These are phyloP conservation scores for Aechmea fasciata DNA, from an alignment of 176 grass and related monocot species.

Conservation along the genomic window DNA sequence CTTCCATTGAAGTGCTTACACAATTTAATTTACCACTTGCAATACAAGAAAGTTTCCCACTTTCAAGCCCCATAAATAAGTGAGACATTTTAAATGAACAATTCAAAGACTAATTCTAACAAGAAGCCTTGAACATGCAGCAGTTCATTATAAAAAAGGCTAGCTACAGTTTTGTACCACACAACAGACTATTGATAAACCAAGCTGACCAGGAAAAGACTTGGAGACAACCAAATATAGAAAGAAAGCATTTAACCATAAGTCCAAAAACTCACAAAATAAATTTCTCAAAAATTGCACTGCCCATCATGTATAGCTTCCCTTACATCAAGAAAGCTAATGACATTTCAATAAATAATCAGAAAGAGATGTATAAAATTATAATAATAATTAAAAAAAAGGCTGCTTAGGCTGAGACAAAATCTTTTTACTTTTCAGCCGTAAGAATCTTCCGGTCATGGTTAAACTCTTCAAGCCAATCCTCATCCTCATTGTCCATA, in stretches of 20 bases:
- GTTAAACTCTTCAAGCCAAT: slow-evolving; percentile 89
- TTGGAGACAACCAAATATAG: background rate
- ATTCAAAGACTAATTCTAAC: too few species aligned
- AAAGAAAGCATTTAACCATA: background rate
- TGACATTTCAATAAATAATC: background rate
- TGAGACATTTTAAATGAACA: too few species aligned
- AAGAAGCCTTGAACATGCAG: too few species aligned
- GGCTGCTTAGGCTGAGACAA: background rate
- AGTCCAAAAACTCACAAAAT: background rate
- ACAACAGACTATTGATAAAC: too few species aligned
- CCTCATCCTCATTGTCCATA: slow-evolving; percentile 91
- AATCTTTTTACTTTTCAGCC: slow-evolving; percentile 61
- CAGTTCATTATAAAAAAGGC: too few species aligned
- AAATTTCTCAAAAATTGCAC: background rate
- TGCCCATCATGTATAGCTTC: background rate
- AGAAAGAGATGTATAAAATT: background rate
- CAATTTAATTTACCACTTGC: too few species aligned
- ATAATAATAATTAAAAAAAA: background rate
- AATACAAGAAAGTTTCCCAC: too few species aligned
- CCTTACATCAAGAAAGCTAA: background rate
- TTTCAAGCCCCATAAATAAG: too few species aligned
- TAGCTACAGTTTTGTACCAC: too few species aligned
- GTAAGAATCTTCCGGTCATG: slow-evolving; percentile 66
- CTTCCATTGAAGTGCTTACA: too few species aligned
- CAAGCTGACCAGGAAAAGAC: background rate